Evolutionary conservation across 495 filamentous ascomycete genomes (phyloP), one percentile per base, ranked within the genome.

Genomic region (Penicillium cosmopolitanum): DNA sequence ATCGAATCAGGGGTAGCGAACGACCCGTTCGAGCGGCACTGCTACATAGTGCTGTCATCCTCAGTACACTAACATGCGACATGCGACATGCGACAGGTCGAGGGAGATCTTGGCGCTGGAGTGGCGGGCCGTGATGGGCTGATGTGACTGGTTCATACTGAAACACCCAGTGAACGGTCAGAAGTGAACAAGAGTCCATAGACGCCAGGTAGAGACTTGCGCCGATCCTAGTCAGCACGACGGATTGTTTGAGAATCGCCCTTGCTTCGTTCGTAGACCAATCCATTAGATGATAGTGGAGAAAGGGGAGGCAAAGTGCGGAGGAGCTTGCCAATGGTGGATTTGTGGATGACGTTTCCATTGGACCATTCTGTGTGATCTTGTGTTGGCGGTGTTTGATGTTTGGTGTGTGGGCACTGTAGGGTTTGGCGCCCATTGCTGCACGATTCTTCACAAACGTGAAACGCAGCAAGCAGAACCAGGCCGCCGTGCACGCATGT

Each of bases 61-160:
- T 47, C 60, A 54, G 50, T 35, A 54, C 21, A 53, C 25, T 40
- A 43, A 59, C 56, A 57, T 60, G 46, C 52, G 52, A 65, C 56
- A 57, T 60, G 46, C 52, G 52, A 65, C 55, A 67, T 47, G 44
- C 62, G 58, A 67, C 58, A 67, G 59, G 62, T 58, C 56, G 15
- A 60, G 43, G 34, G 16, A 35, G 18, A 43, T 23, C 51, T 50
- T 36, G 46, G 43, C 16, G 38, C 15, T 35, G 44, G 55, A 53
- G 61, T 55, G 65, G 48, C 58, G 58, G 62, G 54, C 42, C 28
- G 36, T 19, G 3, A 28, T 5, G 25, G 46, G 3, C 11, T 23
- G 21, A 31, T 57, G 48, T 65, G 50, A 68, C 50, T 68, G 66
- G 66, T 15, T 42, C 9, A 19, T 13, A 46, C 44, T 68, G 66